Evolutionary conservation across 768 basidiomycete genomes (phyloP), one percentile per base, ranked within the genome.

Genomic region (Mycena metata): DNA sequence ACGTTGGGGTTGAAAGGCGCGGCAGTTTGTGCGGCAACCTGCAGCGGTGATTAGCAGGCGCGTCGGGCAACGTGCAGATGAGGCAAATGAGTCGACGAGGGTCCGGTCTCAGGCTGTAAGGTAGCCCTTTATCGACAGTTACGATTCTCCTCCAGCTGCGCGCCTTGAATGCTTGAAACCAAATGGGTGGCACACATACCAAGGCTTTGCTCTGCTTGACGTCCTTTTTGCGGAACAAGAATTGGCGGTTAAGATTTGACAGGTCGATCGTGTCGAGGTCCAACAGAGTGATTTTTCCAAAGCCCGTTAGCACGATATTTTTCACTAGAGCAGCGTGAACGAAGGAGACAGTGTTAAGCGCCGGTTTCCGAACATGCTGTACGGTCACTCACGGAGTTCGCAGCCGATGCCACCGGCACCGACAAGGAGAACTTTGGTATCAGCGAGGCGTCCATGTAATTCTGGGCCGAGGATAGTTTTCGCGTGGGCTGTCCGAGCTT

Each of bases 211-310:
- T 92, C 75, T 98, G 94, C 76, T 98, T 98, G 62, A 99, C 93
- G 74, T 99, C 96, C 76, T 97, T 97, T 81, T 98, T 99, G 69
- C 89, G 88, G 82, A 99, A 99, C 45, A 99, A 83, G 78, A 99
- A 99, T 74, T 99, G 97, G 23, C 97, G 88, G 76, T 99, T 99
- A 59, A 99, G 84, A 78, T 99, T 99, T 55, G 96, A 97, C 47
- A 99, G 85, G 84, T 99, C 97, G 78, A 99, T 99, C 21, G 97
- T 99, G 80, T 99, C 97, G 70, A 99, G 86, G 81, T 99, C 97
- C 66, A 99, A 85, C 56, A 98, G 87, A 0, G 96, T 96, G 69
- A 98, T 97, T 76, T 92, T 85, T 21, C 94, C 94, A 74, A 99
- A 98, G 33, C 96, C 96, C 1, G 95, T 91, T 55, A 98, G 82